Evolutionary conservation across 1,284 basidiomycete species (phyloP).

Genomic region (Pholiota adiposa): DNA sequence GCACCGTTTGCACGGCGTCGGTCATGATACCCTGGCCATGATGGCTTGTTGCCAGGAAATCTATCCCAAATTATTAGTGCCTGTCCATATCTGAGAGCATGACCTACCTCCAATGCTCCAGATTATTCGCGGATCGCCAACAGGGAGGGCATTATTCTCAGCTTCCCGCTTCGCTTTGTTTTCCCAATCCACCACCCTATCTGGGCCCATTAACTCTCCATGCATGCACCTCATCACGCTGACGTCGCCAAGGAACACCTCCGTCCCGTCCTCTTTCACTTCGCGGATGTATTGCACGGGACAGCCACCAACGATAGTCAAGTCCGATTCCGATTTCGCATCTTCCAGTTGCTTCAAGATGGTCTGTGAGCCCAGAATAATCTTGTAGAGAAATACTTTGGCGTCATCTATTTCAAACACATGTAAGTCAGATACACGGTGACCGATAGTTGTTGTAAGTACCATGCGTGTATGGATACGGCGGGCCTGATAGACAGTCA

Average conservation of each 20-base stretch:
- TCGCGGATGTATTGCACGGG: constrained; percentile 53
- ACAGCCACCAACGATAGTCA: constrained; percentile 38
- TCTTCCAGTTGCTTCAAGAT: constrained; percentile 34
- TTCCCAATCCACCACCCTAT: constrained; percentile 34
- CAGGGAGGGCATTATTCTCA: constrained; percentile 40
- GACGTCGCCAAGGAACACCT: constrained; percentile 51
- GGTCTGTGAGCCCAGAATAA: constrained; percentile 23
- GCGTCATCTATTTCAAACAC: constrained; percentile 39
- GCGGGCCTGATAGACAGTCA: constrained; percentile 47
- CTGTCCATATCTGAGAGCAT: background rate
- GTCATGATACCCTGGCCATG: constrained; percentile 73
- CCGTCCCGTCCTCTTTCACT: constrained; percentile 49
- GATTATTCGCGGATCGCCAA: constrained; percentile 52
- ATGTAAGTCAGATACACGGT: constrained; percentile 22
- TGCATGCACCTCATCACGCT: constrained; percentile 38
- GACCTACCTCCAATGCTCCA: constrained; percentile 39
- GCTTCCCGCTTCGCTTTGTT: constrained; percentile 32
- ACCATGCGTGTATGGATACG: constrained; percentile 55
- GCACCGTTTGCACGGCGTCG: constrained; percentile 52
- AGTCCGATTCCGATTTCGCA: constrained; percentile 25
- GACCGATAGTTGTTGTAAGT: background rate
- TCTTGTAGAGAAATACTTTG: constrained; percentile 26
- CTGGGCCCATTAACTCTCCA: constrained; percentile 35
- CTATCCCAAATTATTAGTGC: constrained; percentile 32
- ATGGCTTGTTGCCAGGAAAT: constrained; percentile 58